Evolutionary conservation across 2,329 filamentous ascomycete genomes (phyloP).

Genomic region (Pestalotiopsis sp.): DNA sequence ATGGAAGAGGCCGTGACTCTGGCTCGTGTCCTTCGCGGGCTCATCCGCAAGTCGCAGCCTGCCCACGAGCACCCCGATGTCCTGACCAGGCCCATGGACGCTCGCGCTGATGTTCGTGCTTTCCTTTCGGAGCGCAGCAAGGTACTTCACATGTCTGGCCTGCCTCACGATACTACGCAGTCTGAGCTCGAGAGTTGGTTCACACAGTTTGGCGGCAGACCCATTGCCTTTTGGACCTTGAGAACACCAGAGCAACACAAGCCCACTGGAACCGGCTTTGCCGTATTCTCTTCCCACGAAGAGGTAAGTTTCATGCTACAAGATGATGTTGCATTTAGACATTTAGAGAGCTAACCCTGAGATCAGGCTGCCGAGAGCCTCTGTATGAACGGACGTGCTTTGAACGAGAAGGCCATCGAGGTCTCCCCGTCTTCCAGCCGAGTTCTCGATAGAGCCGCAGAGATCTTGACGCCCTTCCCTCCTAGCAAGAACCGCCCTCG

Average conservation of each 20-base stretch:
- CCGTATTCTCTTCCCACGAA: constrained; percentile 98
- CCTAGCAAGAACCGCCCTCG: constrained; percentile 98
- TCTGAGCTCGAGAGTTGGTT: constrained; percentile 99
- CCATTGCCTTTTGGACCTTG: constrained; percentile 98
- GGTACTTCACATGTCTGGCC: constrained; percentile 94
- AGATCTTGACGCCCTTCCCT: constrained; percentile 95
- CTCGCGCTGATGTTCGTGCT: constrained; percentile 90
- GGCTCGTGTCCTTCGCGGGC: constrained; percentile 84
- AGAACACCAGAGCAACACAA: constrained; percentile 98
- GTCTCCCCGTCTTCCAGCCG: constrained; percentile 97
- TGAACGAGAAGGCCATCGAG: constrained; percentile 99
- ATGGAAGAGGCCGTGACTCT: constrained; percentile 98
- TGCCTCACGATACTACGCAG: constrained; percentile 97
- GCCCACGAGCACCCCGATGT: constrained; percentile 93
- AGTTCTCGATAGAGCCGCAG: constrained; percentile 91
- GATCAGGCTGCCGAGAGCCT: constrained; percentile 89
- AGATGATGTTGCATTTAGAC: background rate
- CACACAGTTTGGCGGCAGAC: constrained; percentile 95
- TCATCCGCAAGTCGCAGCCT: constrained; percentile 96
- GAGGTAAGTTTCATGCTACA: constrained; percentile 68
- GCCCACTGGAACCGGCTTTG: constrained; percentile 97
- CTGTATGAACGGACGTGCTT: constrained; percentile 97
- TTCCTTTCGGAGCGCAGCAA: constrained; percentile 97
- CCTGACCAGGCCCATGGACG: constrained; percentile 93
- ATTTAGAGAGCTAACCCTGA: constrained; percentile 5